These are phyloP conservation scores for Arthroderma sp. DNA, from an alignment of 2,329 filamentous ascomycete species.

Conservation along the genomic window DNA sequence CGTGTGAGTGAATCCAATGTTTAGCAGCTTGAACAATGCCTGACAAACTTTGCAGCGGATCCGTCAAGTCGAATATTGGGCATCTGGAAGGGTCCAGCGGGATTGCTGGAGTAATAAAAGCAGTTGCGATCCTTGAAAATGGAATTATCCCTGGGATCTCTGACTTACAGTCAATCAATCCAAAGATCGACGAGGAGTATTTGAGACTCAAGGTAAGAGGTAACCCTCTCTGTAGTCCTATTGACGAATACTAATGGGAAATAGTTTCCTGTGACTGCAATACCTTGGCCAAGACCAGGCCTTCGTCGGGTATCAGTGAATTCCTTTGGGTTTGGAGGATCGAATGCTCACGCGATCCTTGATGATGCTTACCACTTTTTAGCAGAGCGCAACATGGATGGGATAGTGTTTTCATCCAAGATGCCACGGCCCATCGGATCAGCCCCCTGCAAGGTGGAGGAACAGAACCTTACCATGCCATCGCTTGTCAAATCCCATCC, in stretches of 20 bases:
- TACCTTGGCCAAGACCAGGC: not conserved
- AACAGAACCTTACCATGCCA: no score
- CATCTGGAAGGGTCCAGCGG: conserved; percentile 17
- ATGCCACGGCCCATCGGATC: no score
- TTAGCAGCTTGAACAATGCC: conserved; percentile 4
- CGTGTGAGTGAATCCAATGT: no score
- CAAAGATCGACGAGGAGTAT: conserved; percentile 10
- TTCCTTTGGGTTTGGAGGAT: conserved; percentile 12
- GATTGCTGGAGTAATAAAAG: conserved; percentile 17
- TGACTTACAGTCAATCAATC: conserved; percentile 16
- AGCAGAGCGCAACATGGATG: not conserved
- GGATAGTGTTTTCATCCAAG: no score
- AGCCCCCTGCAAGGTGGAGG: no score
- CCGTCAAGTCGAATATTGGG: conserved; percentile 18
- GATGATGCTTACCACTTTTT: conserved; percentile 11
- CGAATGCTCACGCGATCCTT: conserved; percentile 10
- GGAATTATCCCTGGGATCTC: conserved; percentile 17
- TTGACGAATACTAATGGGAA: not conserved
- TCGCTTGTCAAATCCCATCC: no score
- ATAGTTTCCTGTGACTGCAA: not conserved
- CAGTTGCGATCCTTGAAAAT: conserved; percentile 16
- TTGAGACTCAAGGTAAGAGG: conserved; percentile 15
- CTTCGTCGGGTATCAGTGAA: conserved; percentile 13
- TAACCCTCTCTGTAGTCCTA: no score
- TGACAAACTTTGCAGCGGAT: conserved; percentile 13